Conservation (phyloP, 768 basidiomycete species). For the Termitomyces sp. region DNA sequence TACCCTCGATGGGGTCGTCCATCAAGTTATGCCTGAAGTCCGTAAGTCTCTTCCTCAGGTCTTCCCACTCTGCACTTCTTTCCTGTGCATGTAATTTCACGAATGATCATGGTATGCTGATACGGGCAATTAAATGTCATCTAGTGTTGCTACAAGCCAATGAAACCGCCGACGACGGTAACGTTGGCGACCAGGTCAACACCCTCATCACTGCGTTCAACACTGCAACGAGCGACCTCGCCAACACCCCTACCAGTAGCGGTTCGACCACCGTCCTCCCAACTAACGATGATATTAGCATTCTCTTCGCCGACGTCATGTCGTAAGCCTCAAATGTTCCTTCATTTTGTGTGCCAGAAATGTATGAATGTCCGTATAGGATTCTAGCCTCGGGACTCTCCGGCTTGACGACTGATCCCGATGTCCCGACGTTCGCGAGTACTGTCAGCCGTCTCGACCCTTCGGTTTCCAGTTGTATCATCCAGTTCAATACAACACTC, state of each 20-base stretch:
- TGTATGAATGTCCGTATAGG: conserved; percentile 12
- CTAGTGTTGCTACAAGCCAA: conserved; percentile 25
- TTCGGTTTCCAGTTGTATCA: conserved; percentile 17
- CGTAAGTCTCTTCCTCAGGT: conserved; percentile 15
- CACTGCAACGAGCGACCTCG: conserved; percentile 16
- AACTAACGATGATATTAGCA: conserved; percentile 29
- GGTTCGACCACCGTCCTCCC: conserved; percentile 26
- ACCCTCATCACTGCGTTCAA: conserved; percentile 20
- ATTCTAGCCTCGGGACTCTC: conserved; percentile 23
- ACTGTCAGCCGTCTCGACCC: conserved; percentile 24
- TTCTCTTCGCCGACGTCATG: conserved; percentile 21
- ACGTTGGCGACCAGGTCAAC: conserved; percentile 21
- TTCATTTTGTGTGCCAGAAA: neutral
- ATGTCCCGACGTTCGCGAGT: conserved; percentile 21
- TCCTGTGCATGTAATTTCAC: neutral
- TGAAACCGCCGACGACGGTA: conserved; percentile 23
- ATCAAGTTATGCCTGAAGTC: conserved; percentile 18
- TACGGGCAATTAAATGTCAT: neutral
- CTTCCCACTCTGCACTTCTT: neutral
- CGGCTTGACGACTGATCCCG: conserved; percentile 16
- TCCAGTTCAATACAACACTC: conserved; percentile 24
- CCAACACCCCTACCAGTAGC: conserved; percentile 19
- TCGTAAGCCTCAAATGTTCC: conserved; percentile 18
- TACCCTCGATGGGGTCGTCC: conserved; percentile 18
- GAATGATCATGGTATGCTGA: neutral